Percentiles rank a stretch among this genome's conserved stretches.
phyloP scores from a whole-genome alignment of 1,284 basidiomycete genomes.

The Cutaneotrichosporon curvatum region DNA sequence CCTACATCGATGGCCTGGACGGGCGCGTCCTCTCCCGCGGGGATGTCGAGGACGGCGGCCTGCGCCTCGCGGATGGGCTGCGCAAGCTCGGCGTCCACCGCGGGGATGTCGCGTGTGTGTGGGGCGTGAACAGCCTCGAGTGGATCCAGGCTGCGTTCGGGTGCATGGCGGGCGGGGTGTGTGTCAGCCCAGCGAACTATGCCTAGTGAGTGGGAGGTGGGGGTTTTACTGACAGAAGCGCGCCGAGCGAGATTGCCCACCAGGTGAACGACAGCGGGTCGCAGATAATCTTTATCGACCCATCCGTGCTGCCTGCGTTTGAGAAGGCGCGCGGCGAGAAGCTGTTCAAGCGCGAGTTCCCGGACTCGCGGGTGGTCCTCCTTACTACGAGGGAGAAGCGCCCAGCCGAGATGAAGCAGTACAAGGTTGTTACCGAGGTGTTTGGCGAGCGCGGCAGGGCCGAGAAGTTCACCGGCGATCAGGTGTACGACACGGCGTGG shows the following conservation, averaged over 20 bases:
- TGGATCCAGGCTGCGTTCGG: constrained; percentile 61
- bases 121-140: constrained; percentile 53
- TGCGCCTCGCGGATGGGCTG: constrained; percentile 56
- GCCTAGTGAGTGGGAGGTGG: constrained; percentile 29
- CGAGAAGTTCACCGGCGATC: constrained; percentile 9
- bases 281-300: constrained; percentile 53
- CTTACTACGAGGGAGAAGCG: constrained; percentile 5
- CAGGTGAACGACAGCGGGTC: constrained; percentile 53
- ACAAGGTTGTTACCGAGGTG: constrained; percentile 9
- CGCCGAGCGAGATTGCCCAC: constrained; percentile 41
- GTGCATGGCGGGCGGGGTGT: constrained; percentile 38
- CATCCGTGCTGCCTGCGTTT: constrained; percentile 48
- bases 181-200: constrained; percentile 38
- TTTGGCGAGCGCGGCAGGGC: constrained; percentile 1
- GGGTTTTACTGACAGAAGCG: constrained; percentile 18
- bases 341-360: constrained; percentile 3
- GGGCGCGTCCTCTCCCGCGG: constrained; percentile 56
- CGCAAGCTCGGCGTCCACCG: constrained; percentile 25
- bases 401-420: constrained; percentile 4
- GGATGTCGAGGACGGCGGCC: constrained; percentile 53
- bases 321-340: constrained; percentile 17
- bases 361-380: constrained; percentile 8
- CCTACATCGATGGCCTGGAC: constrained; percentile 59
- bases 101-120: constrained; percentile 37
- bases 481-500: constrained; percentile 11